A percentile compares a stretch with the other conserved stretches of the same genome.
Conservation (phyloP, 208 protist species). For the Trypanosoma mega region DNA sequence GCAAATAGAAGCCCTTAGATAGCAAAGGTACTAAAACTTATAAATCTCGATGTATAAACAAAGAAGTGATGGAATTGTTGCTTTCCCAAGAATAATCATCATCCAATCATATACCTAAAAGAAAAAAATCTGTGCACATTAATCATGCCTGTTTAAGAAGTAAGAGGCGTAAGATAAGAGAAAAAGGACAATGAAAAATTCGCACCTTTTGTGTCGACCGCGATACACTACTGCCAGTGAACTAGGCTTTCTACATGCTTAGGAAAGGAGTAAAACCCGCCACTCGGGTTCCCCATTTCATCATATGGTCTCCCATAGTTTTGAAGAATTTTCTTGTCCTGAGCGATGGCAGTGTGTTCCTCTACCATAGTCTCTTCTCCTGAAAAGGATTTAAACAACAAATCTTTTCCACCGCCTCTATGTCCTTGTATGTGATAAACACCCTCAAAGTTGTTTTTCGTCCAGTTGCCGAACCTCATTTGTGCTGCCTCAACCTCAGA, state of each 20-base stretch:
- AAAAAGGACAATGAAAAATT: not conserved
- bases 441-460: constrained; percentile 35
- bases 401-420: constrained; percentile 1
- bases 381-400: constrained; percentile 22
- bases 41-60: too few relatives aligned
- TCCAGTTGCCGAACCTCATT: constrained; percentile 36
- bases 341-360: constrained; percentile 32
- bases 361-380: constrained; percentile 18
- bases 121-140: not conserved
- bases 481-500: constrained; percentile 32
- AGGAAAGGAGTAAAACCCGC: constrained; percentile 45
- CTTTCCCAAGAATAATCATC: not conserved
- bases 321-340: constrained; percentile 61
- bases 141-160: constrained; percentile 14
- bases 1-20: too few relatives aligned
- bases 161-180: constrained; percentile 13
- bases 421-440: constrained; percentile 16
- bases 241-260: constrained; percentile 31
- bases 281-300: constrained; percentile 27
- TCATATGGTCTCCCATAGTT: constrained; percentile 58
- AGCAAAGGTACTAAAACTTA: too few relatives aligned
- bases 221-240: constrained; percentile 9
- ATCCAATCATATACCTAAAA: constrained; percentile 9
- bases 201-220: not conserved
- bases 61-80: not conserved